Base-by-base conservation (phyloP, 1,284 basidiomycete genomes). In the Puccinia novopanici region DNA sequence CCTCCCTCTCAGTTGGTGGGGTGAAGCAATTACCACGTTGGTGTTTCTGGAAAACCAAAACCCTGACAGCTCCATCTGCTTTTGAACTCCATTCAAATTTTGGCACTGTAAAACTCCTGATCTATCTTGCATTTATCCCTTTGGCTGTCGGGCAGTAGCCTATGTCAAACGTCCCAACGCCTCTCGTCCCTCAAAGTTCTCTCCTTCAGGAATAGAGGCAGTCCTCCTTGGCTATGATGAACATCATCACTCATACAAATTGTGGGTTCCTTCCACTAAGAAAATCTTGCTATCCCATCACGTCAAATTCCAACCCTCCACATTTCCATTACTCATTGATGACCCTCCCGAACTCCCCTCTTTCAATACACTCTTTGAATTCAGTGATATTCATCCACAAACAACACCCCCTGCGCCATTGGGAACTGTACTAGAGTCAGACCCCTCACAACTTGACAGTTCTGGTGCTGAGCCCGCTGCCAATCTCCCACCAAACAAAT, bases 41-140 rank as follows among this genome's bases (percentile, higher is more conserved):
- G 63, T 50, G 8, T 77, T 68, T 24, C 48, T 77, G 9, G 45
- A 67, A 54, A 77, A 77, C 48, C 2, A 24, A 2, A 65, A 40
- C 0, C 75, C 75, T 3, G 63, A 54, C 22, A 55, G 42, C 30
- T 50, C 57, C 6, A 77, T 67, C 19, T 1, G 42, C 0, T 68
- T 30, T 17, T n/a, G n/a, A n/a, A 12, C 50, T 5, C 75, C 75
- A 2, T 54, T 0, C 34, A 15, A 77, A 30, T 19, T 77, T 6
- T 77, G 63, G 24, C 10, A n/a, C 19, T 48, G 63, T 6, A 3
- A 10, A 22, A 17, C 8, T 9, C 61, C 61, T 8, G 61, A 65
- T 63, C 24, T 37, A 2, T 2, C 15, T 30, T 12, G 42, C 9
- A 57, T 63, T 4, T 48, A 65, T 2, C 57, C 63, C 27, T 73